phyloP scores from a whole-genome alignment of 192 early-diverging fungal genomes.

The Allomyces javanicus region DNA sequence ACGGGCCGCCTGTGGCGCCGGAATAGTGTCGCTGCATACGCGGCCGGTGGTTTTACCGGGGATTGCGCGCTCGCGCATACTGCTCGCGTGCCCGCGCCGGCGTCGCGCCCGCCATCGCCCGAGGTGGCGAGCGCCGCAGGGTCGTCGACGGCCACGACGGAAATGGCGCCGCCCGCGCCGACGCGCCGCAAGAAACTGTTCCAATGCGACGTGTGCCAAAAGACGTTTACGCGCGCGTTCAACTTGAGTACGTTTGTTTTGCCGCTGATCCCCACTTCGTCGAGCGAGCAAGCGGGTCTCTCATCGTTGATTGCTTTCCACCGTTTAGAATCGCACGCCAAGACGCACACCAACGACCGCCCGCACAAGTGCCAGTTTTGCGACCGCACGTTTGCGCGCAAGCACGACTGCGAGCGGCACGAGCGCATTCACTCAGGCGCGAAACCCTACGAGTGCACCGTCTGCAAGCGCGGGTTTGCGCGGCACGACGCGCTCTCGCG shows the following conservation, averaged over 20 bases:
- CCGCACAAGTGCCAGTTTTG: constrained; percentile 45
- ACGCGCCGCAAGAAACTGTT: constrained; percentile 23
- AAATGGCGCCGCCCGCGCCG: too few species aligned
- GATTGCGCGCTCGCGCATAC: too few species aligned
- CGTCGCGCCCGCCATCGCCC: too few species aligned
- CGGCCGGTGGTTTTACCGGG: too few species aligned
- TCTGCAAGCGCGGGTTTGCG: constrained; percentile 48
- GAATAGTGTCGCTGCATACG: too few species aligned
- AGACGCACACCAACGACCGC: constrained; percentile 28
- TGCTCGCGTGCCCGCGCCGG: too few species aligned
- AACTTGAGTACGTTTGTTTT: constrained; percentile 19
- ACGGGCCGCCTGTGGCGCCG: too few species aligned
- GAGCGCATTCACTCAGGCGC: constrained; percentile 39
- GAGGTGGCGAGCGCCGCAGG: too few species aligned
- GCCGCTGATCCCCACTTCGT: too few species aligned
- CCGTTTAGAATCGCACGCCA: constrained; percentile 19
- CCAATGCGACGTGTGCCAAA: constrained; percentile 44
- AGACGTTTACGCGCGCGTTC: constrained; percentile 54
- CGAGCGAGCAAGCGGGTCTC: too few species aligned
- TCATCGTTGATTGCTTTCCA: too few species aligned
- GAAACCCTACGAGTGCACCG: constrained; percentile 46
- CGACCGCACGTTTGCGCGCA: constrained; percentile 44
- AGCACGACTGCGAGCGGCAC: constrained; percentile 61
- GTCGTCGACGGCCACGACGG: too few species aligned
- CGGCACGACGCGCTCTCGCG: constrained; percentile 56